A percentile compares a stretch with the other conserved stretches of the same genome.
Conservation (phyloP, 805 yeast species). For the Yarrowia yakushimensis region DNA sequence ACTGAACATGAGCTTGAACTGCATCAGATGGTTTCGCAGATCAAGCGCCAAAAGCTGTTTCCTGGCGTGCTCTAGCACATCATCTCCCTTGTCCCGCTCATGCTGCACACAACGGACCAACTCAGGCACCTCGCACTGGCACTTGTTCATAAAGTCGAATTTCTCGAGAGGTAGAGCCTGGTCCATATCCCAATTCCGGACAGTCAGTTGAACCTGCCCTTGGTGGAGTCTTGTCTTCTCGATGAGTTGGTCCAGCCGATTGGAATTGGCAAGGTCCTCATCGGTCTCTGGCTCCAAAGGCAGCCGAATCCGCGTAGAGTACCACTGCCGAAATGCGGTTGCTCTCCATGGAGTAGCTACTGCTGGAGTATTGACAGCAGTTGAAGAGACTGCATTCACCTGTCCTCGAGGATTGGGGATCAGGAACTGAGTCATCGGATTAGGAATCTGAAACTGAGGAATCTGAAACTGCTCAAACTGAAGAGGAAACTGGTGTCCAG, state of each 20-base stretch:
- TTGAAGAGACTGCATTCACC: too few species aligned
- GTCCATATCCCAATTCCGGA: background rate
- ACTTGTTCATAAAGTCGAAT: background rate
- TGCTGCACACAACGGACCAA: background rate
- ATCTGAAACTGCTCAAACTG: too few species aligned
- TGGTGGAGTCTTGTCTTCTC: too few species aligned
- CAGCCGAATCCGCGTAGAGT: background rate
- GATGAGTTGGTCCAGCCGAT: background rate
- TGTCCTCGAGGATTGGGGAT: too few species aligned
- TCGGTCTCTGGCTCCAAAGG: background rate
- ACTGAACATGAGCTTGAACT: background rate
- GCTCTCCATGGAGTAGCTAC: background rate
- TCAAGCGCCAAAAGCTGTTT: background rate
- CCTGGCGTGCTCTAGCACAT: background rate
- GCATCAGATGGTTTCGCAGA: background rate
- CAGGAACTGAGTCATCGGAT: too few species aligned
- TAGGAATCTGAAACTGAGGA: too few species aligned
- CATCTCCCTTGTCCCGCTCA: background rate
- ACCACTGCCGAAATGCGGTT: background rate
- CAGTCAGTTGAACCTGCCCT: background rate
- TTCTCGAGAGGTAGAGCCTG: background rate
- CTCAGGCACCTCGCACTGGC: background rate
- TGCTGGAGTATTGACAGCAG: too few species aligned
- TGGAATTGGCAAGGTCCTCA: background rate
- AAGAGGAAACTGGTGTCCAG: too few species aligned